Percentiles rank a stretch among this genome's conserved stretches.
Conservation (phyloP, 306 rosid genomes). For the Quercus suber region DNA sequence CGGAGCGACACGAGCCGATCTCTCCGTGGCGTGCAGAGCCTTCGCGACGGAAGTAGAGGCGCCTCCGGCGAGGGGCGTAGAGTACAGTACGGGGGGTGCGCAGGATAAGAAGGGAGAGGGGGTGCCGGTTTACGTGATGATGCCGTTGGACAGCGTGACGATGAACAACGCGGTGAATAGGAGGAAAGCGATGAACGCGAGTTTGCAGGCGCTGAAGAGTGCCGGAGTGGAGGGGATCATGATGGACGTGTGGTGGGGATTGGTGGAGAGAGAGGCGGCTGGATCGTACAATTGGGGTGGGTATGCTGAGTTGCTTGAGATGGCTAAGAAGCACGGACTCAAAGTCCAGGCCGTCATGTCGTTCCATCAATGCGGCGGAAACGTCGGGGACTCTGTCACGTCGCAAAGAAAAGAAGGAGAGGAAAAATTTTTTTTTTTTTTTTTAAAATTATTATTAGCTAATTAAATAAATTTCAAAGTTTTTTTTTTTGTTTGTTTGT, state of each 20-base stretch:
- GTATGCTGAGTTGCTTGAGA: constrained; percentile 67
- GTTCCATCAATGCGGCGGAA: constrained; percentile 93
- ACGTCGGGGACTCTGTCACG: constrained; percentile 97
- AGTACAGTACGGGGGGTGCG: constrained; percentile 22
- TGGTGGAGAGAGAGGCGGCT: constrained; percentile 79
- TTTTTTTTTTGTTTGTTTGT: too few species aligned
- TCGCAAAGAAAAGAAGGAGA: too few species aligned
- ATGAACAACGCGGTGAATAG: constrained; percentile 68
- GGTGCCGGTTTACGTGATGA: constrained; percentile 94
- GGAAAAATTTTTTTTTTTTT: too few species aligned
- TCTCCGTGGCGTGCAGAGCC: constrained; percentile 66
- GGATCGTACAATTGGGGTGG: constrained; percentile 93
- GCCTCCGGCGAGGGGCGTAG: constrained; percentile 16
- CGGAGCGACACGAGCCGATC: constrained; percentile 50
- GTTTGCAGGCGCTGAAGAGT: constrained; percentile 82
- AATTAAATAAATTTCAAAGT: too few species aligned
- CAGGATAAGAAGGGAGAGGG: constrained; percentile 30
- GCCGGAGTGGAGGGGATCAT: constrained; percentile 93
- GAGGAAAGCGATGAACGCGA: constrained; percentile 83
- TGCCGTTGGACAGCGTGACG: constrained; percentile 93
- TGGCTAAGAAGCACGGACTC: constrained; percentile 88
- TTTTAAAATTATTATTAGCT: too few species aligned
- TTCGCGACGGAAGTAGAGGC: constrained; percentile 39
- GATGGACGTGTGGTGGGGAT: constrained; percentile 99
- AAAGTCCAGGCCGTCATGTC: constrained; percentile 99